Evolutionary conservation across 1,284 basidiomycete species (phyloP), one percentile per base, ranked within the genome.

Genomic region (Chalciporus sp.): DNA sequence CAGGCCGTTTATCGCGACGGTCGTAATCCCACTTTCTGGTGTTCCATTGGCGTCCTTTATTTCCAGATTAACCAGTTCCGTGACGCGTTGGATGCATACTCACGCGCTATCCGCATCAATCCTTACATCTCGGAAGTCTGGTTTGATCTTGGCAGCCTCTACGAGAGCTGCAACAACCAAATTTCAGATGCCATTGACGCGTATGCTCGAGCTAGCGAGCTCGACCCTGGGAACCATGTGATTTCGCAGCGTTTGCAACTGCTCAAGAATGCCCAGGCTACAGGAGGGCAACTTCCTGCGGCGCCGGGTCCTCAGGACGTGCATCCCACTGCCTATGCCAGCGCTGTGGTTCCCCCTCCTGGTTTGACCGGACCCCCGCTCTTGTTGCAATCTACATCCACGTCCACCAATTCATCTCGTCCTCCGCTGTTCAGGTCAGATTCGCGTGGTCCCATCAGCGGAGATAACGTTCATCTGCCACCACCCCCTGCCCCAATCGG

Each of bases 1-100:
- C 96, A 99, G 73, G 96, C 96, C 5, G 95, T 99, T 23, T 99
- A 99, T 74, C 90, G 95, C 47, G 96, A 99, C 66, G 95, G 96
- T 9, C 93, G 95, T 60, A 99, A 98, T 70, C 97, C 97, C 0
- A 98, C 96, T 0, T 98, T 98, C 76, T 99, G 96, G 97, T 99
- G 97, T 72, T 98, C 95, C 26, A 99, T 99, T 64, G 96, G 97
- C 52, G 96, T 99, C 0, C 83, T 99, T 1, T 99, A 99, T 73
- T 99, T 98, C 82, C 95, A 98, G 72, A 99, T 99, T 78, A 98
- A 96, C 74, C 97, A 99, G 72, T 99, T 93, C 77, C 91, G 95
- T 48, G 96, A 99, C 69, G 95, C 96, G 0, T 86, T 99, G 28
- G 96, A 99, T 66, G 96, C 97, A 10, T 99, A 99, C 72, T 98